Evolutionary conservation across 225 moss, liverwort and hornwort species (phyloP).

Genomic region (Lunularia cruciata): DNA sequence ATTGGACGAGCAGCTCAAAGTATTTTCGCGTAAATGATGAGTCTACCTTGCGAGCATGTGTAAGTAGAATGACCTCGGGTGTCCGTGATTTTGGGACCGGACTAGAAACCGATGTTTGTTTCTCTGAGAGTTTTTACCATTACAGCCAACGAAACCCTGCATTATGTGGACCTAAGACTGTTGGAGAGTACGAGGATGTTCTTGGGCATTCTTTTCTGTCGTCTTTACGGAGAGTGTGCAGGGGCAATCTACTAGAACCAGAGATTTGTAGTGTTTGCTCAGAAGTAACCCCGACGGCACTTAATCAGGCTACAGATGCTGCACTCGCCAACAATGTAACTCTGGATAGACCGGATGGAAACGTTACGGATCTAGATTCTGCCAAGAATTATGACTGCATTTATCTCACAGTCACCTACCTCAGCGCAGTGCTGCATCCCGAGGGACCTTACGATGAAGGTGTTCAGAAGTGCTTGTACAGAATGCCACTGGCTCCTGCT

Average conservation of each 20-base stretch:
- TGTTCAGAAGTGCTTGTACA: conserved; percentile 1
- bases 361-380: background rate
- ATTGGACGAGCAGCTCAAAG: background rate
- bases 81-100: conserved; percentile 1
- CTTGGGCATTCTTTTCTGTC: background rate
- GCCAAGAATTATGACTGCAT: conserved; percentile 17
- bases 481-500: conserved; percentile 2
- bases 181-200: background rate
- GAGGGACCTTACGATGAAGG: conserved; percentile 6
- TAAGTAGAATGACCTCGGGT: background rate
- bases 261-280: background rate
- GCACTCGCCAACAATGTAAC: background rate
- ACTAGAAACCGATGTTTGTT: background rate
- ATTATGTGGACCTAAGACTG: conserved; percentile 6
- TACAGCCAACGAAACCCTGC: conserved; percentile 20
- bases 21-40: background rate
- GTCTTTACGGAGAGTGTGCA: background rate
- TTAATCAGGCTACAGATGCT: background rate
- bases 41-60: conserved; percentile 5
- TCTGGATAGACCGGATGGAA: background rate
- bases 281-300: background rate
- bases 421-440: background rate
- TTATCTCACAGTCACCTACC: conserved; percentile 19
- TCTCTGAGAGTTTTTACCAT: conserved; percentile 1
- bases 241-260: background rate